Base-by-base conservation (phyloP, 352 stramenopile genomes). In the Phytopythium ostracodes region DNA sequence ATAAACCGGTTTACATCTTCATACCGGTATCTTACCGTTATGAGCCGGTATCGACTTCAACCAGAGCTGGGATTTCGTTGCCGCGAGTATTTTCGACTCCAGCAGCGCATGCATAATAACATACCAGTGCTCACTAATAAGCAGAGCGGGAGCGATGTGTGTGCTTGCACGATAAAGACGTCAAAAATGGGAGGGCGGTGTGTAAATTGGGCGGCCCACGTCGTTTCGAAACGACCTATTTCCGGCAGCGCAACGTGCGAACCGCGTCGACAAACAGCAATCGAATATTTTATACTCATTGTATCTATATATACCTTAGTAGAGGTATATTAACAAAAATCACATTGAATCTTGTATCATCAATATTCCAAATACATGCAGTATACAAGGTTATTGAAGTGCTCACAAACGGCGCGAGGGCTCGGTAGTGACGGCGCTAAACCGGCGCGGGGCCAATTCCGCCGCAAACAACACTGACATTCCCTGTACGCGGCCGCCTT, bases 191-290 rank as follows among this genome's bases (percentile, higher is more conserved):
- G 25, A 52, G 18, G 51, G 29, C 29, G 22, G 4, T 9, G 35
- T 57, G 22, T 3, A 24, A 46, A 31, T 47, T 22, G 29, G 15
- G 31, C 50, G 9, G 24, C 25, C 31, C 20, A 15, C 51, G 61
- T 55, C 61, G 65, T 71, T 71, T 68, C 65, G 55, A 65, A 65
- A 59, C 56, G 38, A 50, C 9, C 36, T 60, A 60, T 60, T 60
- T 59, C 17, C 33, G 35, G 12, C 53, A 5, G 22, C 6, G 15
- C 52, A 4, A 11, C 8, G 20, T 22, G n/a, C 20, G 18, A 27
- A 27, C 17, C 27, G 43, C 20, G 44, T 2, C 22, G 44, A 14
- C 24, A 7, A 52, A 49, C 42, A 49, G 42, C 29, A 33, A 8
- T 33, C 29, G 29, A n/a, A n/a, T n/a, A n/a, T n/a, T n/a, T n/a